Evolutionary conservation across 805 yeast species (phyloP).

Genomic region (Suhomyces sp.): DNA sequence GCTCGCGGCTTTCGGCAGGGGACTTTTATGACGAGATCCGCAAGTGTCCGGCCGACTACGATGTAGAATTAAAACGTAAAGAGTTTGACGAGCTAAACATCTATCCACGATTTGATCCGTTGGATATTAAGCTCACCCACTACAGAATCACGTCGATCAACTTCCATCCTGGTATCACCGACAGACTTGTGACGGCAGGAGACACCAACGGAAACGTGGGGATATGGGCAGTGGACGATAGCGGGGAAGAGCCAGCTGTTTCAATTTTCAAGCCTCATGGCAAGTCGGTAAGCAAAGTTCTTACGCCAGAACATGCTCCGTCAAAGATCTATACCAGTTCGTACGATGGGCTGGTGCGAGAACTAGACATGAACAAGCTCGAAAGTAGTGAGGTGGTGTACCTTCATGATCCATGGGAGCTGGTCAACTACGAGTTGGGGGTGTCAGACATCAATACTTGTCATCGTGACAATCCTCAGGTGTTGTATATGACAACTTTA

Average conservation of each 20-base stretch:
- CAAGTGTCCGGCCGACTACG: constrained; percentile 16
- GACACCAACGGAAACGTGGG: constrained; percentile 88
- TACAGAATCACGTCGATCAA: constrained; percentile 71
- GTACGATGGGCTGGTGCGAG: constrained; percentile 85
- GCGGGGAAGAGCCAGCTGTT: constrained; percentile 48
- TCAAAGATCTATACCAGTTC: constrained; percentile 65
- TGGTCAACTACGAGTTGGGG: constrained; percentile 46
- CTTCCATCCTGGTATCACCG: constrained; percentile 70
- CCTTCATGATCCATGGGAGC: constrained; percentile 51
- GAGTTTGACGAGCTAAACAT: constrained; percentile 52
- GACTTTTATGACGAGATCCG: constrained; percentile 62
- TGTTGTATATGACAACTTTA: constrained; percentile 71
- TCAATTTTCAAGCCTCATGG: constrained; percentile 73
- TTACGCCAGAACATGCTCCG: constrained; percentile 48
- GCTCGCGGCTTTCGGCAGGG: constrained; percentile 59
- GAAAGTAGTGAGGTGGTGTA: constrained; percentile 50
- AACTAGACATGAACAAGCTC: constrained; percentile 61
- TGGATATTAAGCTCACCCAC: constrained; percentile 65
- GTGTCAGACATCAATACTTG: constrained; percentile 70
- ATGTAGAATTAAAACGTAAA: constrained; percentile 47
- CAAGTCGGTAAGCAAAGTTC: constrained; percentile 63
- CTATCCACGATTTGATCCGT: constrained; percentile 59
- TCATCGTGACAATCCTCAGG: constrained; percentile 40
- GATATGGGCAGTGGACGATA: constrained; percentile 72
- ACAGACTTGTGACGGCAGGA: constrained; percentile 74